phyloP scores from a whole-genome alignment of 768 basidiomycete genomes.

The Leccinum variicolor region DNA sequence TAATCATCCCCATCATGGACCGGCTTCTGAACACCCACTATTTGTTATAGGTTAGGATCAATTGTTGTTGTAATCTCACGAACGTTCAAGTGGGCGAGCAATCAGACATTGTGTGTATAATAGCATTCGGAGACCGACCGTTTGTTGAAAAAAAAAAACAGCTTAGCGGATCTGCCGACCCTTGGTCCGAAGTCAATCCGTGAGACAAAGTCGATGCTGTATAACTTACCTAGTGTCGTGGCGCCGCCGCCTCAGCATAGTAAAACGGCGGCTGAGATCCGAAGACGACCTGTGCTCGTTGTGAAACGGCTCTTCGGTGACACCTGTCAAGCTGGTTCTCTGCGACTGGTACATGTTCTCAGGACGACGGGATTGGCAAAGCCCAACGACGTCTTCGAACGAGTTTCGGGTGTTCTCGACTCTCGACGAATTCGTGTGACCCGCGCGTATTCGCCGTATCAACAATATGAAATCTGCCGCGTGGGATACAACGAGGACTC shows the following conservation, averaged over 20 bases:
- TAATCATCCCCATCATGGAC: neutral
- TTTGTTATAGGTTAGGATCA: neutral
- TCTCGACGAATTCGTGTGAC: neutral
- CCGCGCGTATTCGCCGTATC: neutral
- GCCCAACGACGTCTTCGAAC: neutral
- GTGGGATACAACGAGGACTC: neutral
- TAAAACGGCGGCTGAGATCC: neutral
- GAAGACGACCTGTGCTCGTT: neutral
- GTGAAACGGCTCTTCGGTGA: slow-evolving; percentile 8
- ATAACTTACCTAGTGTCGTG: neutral
- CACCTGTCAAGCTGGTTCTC: slow-evolving; percentile 4
- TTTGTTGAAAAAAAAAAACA: neutral
- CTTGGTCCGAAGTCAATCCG: neutral
- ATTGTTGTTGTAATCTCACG: neutral
- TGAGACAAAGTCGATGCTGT: neutral
- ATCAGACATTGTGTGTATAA: neutral
- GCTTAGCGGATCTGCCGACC: neutral
- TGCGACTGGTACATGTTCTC: neutral
- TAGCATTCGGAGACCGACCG: neutral
- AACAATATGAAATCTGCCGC: neutral
- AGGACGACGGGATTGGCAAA: neutral
- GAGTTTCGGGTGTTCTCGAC: slow-evolving; percentile 3
- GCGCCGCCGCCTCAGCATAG: neutral
- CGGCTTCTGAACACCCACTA: neutral
- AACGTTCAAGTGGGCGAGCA: neutral